Evolutionary conservation across 352 stramenopile species (phyloP), one percentile per base, ranked within the genome.

Genomic region (Phytophthora hybrid): DNA sequence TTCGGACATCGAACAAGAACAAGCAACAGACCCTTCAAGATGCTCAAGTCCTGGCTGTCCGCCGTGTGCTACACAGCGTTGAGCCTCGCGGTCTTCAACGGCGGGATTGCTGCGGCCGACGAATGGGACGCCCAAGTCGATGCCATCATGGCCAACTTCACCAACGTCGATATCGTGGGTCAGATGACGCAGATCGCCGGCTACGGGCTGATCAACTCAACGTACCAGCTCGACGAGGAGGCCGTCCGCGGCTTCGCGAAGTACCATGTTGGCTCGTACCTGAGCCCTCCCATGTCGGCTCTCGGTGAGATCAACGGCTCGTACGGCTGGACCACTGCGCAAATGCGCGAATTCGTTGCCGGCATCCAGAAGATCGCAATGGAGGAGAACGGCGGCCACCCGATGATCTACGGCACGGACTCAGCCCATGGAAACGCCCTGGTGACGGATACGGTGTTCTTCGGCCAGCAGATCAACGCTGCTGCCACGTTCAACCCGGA

Each of bases 181-280:
- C 91, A 97, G 66, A 95, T 97, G 89, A 87, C 86, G 9, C 89
- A 97, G 74, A 80, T 97, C 21, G 89, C 94, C 49, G 76, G 93
- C 31, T 84, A 75, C 46, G 73, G 80, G 2, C 71, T 97, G 2
- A 55, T 94, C n/a, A 76, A 80, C 32, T 32, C 76, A 6, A 72
- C 91, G 37, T 61, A 69, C 34, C 78, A 72, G 3, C 61, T 90
- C 13, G 81, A 93, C 41, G 68, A 80, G 34, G 78, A 78, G 3
- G 59, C 78, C 6, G 67, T 95, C 11, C 74, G 78, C 23, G 59
- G 76, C 5, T 91, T 84, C 55, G 89, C 89, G 6, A 75, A 87
- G 63, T 66, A 87, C 19, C 85, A 92, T 21, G 78, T 97, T 34
- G 93, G 93, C 13, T 97, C 88, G 23, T 93, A 97, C 57, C 65